Evolutionary conservation across 2,329 filamentous ascomycete species (phyloP), one percentile per base, ranked within the genome.

Genomic region (Polychaeton citri): DNA sequence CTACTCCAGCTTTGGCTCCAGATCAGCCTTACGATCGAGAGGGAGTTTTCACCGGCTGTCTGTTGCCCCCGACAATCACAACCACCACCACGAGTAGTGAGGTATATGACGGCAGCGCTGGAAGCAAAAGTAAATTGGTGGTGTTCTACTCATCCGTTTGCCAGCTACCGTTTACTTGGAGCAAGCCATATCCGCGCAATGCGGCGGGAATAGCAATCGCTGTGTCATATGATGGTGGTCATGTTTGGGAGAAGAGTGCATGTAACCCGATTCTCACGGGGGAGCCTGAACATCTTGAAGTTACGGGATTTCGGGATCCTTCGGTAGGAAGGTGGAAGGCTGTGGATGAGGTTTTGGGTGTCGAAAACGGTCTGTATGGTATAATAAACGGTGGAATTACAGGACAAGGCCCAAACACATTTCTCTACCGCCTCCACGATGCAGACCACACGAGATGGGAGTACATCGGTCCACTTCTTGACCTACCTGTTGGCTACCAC

Each of bases 301-400:
- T 64, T 9, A 63, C 59, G 1, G 62, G 59, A 3, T 66, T 58
- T 55, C 48, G 63, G 38, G 63, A 66, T 40, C 62, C 63, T 1
- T 64, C 50, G 34, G 39, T 64, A 8, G 48, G 39, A 26, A 24
- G 39, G 5, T 60, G 58, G 57, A 38, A 49, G 10, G 36, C 45
- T 2, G 46, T 57, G 44, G 43, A 40, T 13, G 30, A 19, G 9
- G 34, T 41, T 5, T 37, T 51, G 6, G 39, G 38, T 13, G 19
- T 41, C 4, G 35, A 43, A 6, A 20, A 44, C 4, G 49, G 41
- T 4, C 48, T 70, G 0, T 69, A 66, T 38, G 68, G 65, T 2
- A 55, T 69, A 9, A 53, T 71, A 6, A 68, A 66, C 0, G 68
- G 68, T 2, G 68, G 68, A 0, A 53, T 71, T 17, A 39, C 49